Base-by-base conservation (phyloP, 805 yeast species). In the Lipomyces oligophaga region DNA sequence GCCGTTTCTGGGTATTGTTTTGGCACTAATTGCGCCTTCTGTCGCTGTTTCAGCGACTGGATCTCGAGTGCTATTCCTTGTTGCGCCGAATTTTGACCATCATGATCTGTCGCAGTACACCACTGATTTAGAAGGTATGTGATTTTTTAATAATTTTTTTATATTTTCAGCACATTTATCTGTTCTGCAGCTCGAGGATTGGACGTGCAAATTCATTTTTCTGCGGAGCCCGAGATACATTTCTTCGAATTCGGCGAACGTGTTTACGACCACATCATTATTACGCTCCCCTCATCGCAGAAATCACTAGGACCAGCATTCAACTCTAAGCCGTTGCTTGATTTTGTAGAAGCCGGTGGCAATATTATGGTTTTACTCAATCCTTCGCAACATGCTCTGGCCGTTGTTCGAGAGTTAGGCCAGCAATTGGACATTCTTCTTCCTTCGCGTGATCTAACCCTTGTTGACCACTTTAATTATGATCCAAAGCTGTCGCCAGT, bases 361-460 rank as follows among this genome's bases (percentile, higher is more conserved):
- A 84, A 88, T 62, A 63, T 93, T 6, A 60, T 93, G 15, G 38
- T 52, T 21, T 38, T 51, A n/a, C 49, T 52, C 13, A 43, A 45
- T 20, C 44, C 48, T 10, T 30, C 43, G 10, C 76, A 81, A 11
- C 70, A 86, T 11, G 75, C 83, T 0, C 78, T 82, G 32, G 85
- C 83, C 21, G 76, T 81, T 16, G 67, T 83, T 27, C 78, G 86
- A 50, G 68, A 75, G 2, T 81, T 83, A 59, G 74, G 86, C 55
- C 78, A 80, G 59, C 87, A 89, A 63, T 67, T 89, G 55, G 98
- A 96, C 26, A 80, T 93, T 41, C 77, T 72, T 59, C 85, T 96
- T 47, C 76, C 93, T 39, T 94, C 96, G 48, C 83, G 79, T 61
- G 81, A 79, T 41, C 80, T 77, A 63, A 64, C 70, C 43, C 68